These are phyloP conservation scores for Termitomyces sp. DNA, from an alignment of 768 basidiomycete species.

Conservation along the genomic window DNA sequence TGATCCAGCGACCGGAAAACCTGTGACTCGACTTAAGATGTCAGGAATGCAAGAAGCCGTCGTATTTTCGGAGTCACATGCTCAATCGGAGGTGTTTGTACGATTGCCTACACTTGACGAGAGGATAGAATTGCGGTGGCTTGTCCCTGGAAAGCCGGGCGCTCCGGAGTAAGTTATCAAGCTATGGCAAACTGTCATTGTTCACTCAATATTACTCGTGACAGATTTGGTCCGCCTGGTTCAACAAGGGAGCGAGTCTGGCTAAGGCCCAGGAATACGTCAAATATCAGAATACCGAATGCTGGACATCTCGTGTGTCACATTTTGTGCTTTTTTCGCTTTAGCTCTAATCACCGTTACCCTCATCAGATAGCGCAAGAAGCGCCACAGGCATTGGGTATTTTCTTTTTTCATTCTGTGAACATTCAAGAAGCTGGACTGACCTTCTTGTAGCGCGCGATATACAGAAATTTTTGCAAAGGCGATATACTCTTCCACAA, in stretches of 20 bases:
- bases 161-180: slow-evolving; percentile 26
- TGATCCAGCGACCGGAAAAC: slow-evolving; percentile 20
- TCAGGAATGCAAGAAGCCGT: too few species aligned
- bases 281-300: slow-evolving; percentile 30
- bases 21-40: slow-evolving; percentile 13
- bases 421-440: too few species aligned
- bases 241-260: slow-evolving; percentile 34
- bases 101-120: slow-evolving; percentile 38
- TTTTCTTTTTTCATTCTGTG: too few species aligned
- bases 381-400: slow-evolving; percentile 27
- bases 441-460: too few species aligned
- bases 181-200: background rate
- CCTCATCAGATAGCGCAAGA: slow-evolving; percentile 34
- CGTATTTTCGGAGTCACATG: slow-evolving; percentile 13
- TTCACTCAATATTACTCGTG: background rate
- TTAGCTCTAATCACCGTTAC: background rate
- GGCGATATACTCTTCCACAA: too few species aligned
- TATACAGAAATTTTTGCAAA: too few species aligned
- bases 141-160: slow-evolving; percentile 41
- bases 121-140: slow-evolving; percentile 46
- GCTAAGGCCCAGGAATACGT: slow-evolving; percentile 34
- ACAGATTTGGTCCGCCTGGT: slow-evolving; percentile 28
- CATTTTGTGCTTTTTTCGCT: background rate
- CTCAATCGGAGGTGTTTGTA: slow-evolving; percentile 35
- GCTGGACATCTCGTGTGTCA: slow-evolving; percentile 40